phyloP scores from a whole-genome alignment of 2,329 filamentous ascomycete species.

The Apiospora saccharicola region DNA sequence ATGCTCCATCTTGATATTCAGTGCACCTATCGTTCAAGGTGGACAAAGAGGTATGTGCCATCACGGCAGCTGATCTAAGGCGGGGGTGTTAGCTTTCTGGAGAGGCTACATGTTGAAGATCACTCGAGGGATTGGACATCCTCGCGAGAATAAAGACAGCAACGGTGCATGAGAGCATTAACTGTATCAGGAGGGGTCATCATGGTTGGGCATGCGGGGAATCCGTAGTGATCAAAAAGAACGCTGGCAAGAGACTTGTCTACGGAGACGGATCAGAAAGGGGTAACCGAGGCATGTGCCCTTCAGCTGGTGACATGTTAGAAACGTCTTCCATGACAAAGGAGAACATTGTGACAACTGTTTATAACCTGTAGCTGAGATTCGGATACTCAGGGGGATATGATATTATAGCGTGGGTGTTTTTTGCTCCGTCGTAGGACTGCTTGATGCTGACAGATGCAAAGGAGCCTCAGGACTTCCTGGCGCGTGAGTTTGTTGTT shows the following conservation, averaged over 20 bases:
- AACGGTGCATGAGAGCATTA: too few species aligned
- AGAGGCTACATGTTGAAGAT: not conserved
- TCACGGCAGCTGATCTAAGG: not conserved
- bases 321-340: not conserved
- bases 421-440: too few species aligned
- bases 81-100: not conserved
- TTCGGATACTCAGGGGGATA: too few species aligned
- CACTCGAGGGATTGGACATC: not conserved
- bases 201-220: not conserved
- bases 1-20: not conserved
- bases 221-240: not conserved
- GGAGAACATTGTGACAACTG: not conserved
- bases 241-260: not conserved
- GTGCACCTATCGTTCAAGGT: not conserved
- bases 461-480: too few species aligned
- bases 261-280: not conserved
- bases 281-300: not conserved
- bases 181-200: not conserved
- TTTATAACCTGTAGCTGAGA: not conserved
- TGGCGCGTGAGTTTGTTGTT: too few species aligned
- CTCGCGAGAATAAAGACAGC: not conserved
- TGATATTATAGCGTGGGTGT: too few species aligned
- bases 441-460: too few species aligned
- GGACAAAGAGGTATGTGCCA: not conserved
- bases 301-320: not conserved